Conservation (phyloP, 768 basidiomycete genomes). For the Rhodotorula toruloides region DNA sequence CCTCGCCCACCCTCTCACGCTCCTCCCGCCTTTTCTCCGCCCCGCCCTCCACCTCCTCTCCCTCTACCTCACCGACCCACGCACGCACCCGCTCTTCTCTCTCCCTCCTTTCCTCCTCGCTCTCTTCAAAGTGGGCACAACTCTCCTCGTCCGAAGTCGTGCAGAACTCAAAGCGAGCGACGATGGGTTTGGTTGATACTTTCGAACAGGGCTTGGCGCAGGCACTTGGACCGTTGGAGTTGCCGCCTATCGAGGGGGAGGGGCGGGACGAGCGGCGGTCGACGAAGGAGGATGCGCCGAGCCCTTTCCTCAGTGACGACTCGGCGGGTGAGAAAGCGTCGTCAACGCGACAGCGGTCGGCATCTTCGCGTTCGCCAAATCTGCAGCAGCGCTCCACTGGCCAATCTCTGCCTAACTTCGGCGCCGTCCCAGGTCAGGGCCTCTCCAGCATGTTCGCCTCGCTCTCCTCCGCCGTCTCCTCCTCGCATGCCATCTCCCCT, state of each 20-base stretch:
- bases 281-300: neutral
- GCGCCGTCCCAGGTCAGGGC: neutral
- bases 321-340: too few relatives aligned
- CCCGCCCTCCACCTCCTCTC: neutral
- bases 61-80: neutral
- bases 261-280: neutral
- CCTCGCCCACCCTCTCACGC: too few relatives aligned
- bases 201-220: slow-evolving; percentile 30
- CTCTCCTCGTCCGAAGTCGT: slow-evolving; percentile 23
- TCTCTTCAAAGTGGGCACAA: neutral
- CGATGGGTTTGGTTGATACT: slow-evolving; percentile 29
- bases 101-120: neutral
- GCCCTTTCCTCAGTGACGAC: neutral
- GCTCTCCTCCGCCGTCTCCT: too few relatives aligned
- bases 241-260: neutral
- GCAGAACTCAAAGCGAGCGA: slow-evolving; percentile 8
- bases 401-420: neutral
- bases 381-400: neutral
- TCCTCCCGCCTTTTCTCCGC: too few relatives aligned
- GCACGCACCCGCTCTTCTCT: neutral
- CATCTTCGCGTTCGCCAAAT: too few relatives aligned
- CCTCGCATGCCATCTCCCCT: too few relatives aligned
- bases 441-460: neutral
- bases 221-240: slow-evolving; percentile 33
- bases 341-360: too few relatives aligned